These are phyloP conservation scores for Fusarium udum DNA, from an alignment of 2,329 filamentous ascomycete species.

Conservation along the genomic window DNA sequence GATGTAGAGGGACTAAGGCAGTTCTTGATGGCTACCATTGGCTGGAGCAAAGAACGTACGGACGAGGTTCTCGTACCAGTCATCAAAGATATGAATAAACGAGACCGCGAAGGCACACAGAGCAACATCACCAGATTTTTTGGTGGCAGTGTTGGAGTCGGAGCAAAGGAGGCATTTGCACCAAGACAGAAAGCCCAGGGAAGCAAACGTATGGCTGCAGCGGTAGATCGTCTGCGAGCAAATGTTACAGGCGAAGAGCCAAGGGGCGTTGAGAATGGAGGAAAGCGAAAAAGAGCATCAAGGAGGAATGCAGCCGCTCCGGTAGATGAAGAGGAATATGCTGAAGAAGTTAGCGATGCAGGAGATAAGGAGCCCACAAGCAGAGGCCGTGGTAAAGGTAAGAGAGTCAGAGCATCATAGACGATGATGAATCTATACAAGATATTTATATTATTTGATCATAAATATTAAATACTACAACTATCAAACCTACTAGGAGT, in stretches of 20 bases:
- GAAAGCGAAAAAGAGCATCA: slow-evolving; percentile 39
- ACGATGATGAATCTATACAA: background rate
- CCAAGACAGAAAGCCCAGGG: slow-evolving; percentile 72
- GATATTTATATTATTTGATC: background rate
- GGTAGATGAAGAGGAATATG: slow-evolving; percentile 28
- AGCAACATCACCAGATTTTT: slow-evolving; percentile 96
- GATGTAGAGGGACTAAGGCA: slow-evolving; percentile 85
- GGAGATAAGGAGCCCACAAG: slow-evolving; percentile 5
- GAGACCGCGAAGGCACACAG: slow-evolving; percentile 90
- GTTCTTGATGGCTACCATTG: slow-evolving; percentile 91
- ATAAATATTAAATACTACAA: background rate
- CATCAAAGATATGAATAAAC: slow-evolving; percentile 91
- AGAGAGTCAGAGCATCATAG: slow-evolving; percentile 36
- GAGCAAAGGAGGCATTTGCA: slow-evolving; percentile 73
- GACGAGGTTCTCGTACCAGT: slow-evolving; percentile 97
- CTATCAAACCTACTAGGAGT: background rate
- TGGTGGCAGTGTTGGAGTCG: slow-evolving; percentile 75
- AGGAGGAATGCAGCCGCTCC: slow-evolving; percentile 26
- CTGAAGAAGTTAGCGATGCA: slow-evolving; percentile 25
- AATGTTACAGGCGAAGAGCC: slow-evolving; percentile 40
- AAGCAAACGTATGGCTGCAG: slow-evolving; percentile 79
- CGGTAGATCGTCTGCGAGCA: slow-evolving; percentile 71
- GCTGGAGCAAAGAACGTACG: slow-evolving; percentile 90
- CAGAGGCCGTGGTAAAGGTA: slow-evolving; percentile 23
- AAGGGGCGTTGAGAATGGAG: slow-evolving; percentile 1